Evolutionary conservation across 2,329 filamentous ascomycete genomes (phyloP), one percentile per base, ranked within the genome.

Genomic region (Aciculosporium take): DNA sequence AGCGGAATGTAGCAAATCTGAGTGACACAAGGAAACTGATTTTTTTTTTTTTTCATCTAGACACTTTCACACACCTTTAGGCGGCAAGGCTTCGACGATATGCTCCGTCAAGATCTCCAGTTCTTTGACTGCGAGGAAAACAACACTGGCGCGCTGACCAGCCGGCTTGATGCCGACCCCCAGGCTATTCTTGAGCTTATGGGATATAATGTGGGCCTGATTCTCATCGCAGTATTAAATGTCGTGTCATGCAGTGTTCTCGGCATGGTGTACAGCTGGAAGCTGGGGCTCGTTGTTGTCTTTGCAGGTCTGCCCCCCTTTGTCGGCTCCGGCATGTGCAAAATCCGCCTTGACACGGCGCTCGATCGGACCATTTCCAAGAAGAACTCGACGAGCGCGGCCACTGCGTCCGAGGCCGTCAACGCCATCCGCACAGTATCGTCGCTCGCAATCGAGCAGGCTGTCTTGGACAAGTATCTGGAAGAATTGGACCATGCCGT

Each of bases 221-320:
- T 66, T 23, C n/a, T 63, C 8, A 58, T 64, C 27, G 51, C 58
- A 1, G 45, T 60, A 1, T 45, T 66, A 20, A 65, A 62, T 27
- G 46, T 67, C 12, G 41, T 55, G 12, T 54, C 59, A 0, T 64
- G 59, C 44, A 56, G 55, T 41, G 55, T 69, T 9, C 46, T 74
- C 1, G 62, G 62, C 0, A 56, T 74, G 7, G 62, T 53, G 1
- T 57, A 61, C 39, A 62, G 61, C 12, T 73, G 66, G 67, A 70
- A 67, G 37, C 50, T 73, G 6, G 67, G 66, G 0, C 49, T 73
- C 4, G 66, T 71, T 2, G 59, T 67, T n/a, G 60, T 70, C 5
- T 60, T 65, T 37, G 69, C 52, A 4, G 59, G 61, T 0, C 48
- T 66, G 4, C 60, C 63, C 3, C 56, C 59, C 0, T 47, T 65